These are phyloP conservation scores for Ceratopteris richardii DNA, from an alignment of 75 land plant species.

Conservation along the genomic window DNA sequence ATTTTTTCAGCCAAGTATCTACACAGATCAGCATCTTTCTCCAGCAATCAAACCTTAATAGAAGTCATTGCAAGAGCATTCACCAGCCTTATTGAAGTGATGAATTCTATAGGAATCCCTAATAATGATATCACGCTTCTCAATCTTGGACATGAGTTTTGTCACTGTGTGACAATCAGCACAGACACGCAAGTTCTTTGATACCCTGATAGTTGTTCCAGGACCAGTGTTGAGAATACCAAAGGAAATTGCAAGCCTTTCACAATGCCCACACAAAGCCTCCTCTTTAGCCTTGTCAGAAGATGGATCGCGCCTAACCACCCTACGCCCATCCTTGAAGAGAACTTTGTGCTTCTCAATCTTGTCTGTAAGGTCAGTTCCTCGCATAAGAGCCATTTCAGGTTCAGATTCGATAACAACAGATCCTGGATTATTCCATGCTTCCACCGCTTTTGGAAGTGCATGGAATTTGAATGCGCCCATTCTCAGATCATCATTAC, in stretches of 20 bases:
- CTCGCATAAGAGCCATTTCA: not conserved
- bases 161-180: slow-evolving; percentile 19
- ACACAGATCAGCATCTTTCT: not conserved
- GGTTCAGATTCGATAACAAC: not conserved
- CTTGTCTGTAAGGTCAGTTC: slow-evolving; percentile 4
- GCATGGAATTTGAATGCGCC: not conserved
- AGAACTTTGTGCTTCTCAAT: not conserved
- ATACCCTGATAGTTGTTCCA: slow-evolving; percentile 6
- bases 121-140: slow-evolving; percentile 11
- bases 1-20: too few species aligned
- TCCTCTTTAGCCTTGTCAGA: slow-evolving; percentile 11
- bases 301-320: not conserved
- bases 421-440: slow-evolving; percentile 1
- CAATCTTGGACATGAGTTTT: slow-evolving; percentile 11
- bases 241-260: slow-evolving; percentile 17
- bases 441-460: not conserved
- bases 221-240: slow-evolving; percentile 3
- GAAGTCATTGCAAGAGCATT: slow-evolving; percentile 12
- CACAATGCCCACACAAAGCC: slow-evolving; percentile 10
- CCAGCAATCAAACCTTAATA: not conserved
- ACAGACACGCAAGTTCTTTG: slow-evolving; percentile 22
- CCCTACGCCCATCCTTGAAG: slow-evolving; percentile 3
- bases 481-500: not conserved
- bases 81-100: slow-evolving; percentile 14
- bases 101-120: slow-evolving; percentile 17